phyloP scores from a whole-genome alignment of 108 stramenopile species.

The Skeletonema menzelii region DNA sequence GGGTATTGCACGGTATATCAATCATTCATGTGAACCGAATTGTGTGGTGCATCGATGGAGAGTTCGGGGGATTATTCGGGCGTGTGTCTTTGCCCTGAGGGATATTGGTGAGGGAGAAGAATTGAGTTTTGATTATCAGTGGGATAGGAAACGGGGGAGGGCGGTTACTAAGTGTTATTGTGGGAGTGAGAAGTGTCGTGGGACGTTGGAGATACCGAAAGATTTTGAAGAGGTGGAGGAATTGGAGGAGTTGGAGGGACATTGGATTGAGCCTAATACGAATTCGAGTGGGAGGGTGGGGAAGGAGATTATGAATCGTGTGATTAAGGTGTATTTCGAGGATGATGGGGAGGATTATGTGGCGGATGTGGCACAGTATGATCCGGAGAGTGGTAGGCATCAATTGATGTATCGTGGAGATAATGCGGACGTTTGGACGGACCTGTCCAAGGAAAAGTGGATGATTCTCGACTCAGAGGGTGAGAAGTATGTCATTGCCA shows the following conservation, averaged over 20 bases:
- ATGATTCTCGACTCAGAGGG: constrained; percentile 81
- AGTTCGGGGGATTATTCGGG: constrained; percentile 79
- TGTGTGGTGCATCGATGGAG: constrained; percentile 93
- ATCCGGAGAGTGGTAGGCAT: constrained; percentile 63
- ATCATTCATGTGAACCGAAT: constrained; percentile 98
- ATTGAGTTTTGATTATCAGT: constrained; percentile 97
- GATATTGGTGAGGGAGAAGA: constrained; percentile 90
- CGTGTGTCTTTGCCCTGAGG: constrained; percentile 83
- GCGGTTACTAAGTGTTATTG: constrained; percentile 95
- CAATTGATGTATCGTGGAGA: constrained; percentile 71
- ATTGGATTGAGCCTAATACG: constrained; percentile 55
- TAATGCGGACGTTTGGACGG: constrained; percentile 77
- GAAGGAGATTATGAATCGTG: constrained; percentile 77
- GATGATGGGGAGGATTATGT: constrained; percentile 71
- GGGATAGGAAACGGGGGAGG: constrained; percentile 88
- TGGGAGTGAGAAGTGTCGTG: constrained; percentile 85
- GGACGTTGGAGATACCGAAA: constrained; percentile 86
- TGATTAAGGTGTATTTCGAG: constrained; percentile 66
- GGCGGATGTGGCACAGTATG: constrained; percentile 79
- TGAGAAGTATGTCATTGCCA: constrained; percentile 72
- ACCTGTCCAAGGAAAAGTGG: constrained; percentile 75
- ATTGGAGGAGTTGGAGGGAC: constrained; percentile 53
- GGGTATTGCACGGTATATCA: constrained; percentile 94
- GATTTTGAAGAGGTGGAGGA: constrained; percentile 59
- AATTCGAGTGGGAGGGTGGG: constrained; percentile 48